These are phyloP conservation scores for Eleusine coracana DNA, from an alignment of 176 grass and related monocot species.

Conservation along the genomic window DNA sequence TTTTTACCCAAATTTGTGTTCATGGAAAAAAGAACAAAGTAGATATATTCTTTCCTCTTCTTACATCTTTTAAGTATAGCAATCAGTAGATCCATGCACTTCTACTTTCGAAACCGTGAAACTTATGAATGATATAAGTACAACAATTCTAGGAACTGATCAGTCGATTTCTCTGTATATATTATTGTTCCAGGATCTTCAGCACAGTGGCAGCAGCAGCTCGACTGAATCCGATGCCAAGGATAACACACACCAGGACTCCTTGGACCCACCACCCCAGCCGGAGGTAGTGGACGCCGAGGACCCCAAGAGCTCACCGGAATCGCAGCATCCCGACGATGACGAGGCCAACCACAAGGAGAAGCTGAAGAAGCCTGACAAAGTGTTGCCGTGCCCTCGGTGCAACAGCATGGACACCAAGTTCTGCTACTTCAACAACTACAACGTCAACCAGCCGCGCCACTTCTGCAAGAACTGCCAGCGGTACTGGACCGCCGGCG, in stretches of 20 bases:
- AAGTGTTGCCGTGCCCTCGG: conserved; percentile 66
- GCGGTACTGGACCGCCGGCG: conserved; percentile 91
- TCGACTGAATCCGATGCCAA: conserved; percentile 17
- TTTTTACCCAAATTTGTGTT: neutral
- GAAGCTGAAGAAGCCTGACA: conserved; percentile 73
- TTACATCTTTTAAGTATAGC: neutral
- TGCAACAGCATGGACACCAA: conserved; percentile 76
- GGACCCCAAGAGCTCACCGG: conserved; percentile 25
- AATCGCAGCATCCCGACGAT: neutral
- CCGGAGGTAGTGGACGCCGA: conserved; percentile 52
- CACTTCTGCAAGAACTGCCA: conserved; percentile 98
- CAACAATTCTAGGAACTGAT: neutral
- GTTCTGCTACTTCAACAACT: conserved; percentile 86
- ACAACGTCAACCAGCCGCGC: conserved; percentile 84
- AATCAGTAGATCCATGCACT: neutral
- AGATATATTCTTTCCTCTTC: neutral
- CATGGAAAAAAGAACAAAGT: neutral
- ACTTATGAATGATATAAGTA: neutral
- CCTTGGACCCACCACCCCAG: conserved; percentile 14
- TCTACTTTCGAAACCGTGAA: neutral
- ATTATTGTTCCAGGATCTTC: conserved; percentile 34
- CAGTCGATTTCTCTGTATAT: neutral
- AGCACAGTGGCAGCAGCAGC: conserved; percentile 12
- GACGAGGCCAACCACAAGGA: conserved; percentile 20
- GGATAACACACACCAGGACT: neutral